Conservation (phyloP, 352 stramenopile genomes). For the Poterioochromonas sp. region DNA sequence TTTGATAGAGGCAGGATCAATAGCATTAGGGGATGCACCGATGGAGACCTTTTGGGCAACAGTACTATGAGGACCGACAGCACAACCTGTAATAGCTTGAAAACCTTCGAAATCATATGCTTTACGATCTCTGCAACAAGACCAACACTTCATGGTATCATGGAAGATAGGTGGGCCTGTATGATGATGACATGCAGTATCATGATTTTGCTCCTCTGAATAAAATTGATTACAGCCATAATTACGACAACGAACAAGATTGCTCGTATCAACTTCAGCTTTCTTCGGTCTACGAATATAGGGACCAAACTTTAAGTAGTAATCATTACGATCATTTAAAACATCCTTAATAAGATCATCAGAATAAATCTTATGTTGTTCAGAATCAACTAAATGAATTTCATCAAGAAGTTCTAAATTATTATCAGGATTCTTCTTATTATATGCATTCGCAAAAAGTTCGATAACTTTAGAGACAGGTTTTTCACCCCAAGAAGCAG, state of each 20-base stretch:
- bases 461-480: slow-evolving; percentile 30
- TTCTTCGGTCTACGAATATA: background rate
- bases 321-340: background rate
- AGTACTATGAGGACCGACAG: slow-evolving; percentile 42
- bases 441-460: slow-evolving; percentile 37
- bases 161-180: slow-evolving; percentile 47
- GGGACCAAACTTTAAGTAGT: background rate
- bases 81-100: slow-evolving; percentile 53
- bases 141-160: slow-evolving; percentile 47
- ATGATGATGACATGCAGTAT: slow-evolving; percentile 43
- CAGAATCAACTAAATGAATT: background rate
- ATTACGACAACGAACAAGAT: slow-evolving; percentile 45
- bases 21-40: slow-evolving; percentile 60
- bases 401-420: background rate
- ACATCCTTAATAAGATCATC: background rate
- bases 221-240: slow-evolving; percentile 49
- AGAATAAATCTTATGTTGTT: slow-evolving; percentile 11
- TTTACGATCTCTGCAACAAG: slow-evolving; percentile 59
- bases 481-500: slow-evolving; percentile 36
- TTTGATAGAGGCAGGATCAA: slow-evolving; percentile 48
- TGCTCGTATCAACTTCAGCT: background rate
- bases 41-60: slow-evolving; percentile 60
- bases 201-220: slow-evolving; percentile 43
- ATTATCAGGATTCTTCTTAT: slow-evolving; percentile 38
- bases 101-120: slow-evolving; percentile 91